Percentiles rank a stretch among this genome's conserved stretches.
phyloP scores from a whole-genome alignment of 164 flowering plant species.

The Stephania japonica region DNA sequence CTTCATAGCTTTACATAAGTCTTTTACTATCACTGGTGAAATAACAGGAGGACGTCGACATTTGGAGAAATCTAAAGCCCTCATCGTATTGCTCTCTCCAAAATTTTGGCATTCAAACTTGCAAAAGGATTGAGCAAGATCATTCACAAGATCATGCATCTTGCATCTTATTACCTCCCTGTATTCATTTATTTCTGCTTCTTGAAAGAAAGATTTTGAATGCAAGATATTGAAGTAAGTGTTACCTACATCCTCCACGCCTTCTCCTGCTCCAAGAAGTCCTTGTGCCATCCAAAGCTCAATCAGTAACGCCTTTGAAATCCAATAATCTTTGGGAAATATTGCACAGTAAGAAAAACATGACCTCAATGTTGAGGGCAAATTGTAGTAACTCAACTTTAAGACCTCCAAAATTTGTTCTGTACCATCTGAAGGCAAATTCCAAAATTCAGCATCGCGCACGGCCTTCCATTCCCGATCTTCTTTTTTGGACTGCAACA shows the following conservation, averaged over 20 bases:
- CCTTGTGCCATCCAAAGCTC: conserved; percentile 12
- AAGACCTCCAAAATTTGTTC: not conserved
- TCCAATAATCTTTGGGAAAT: conserved; percentile 2
- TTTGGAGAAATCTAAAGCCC: not conserved
- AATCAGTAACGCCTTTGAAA: conserved; percentile 1
- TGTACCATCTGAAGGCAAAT: too few species aligned
- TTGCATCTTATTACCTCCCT: not conserved
- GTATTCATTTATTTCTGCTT: not conserved
- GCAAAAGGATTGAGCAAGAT: not conserved
- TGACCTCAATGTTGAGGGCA: not conserved
- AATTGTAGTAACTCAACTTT: conserved; percentile 5
- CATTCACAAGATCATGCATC: conserved; percentile 18
- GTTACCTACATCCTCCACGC: conserved; percentile 5
- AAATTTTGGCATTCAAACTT: not conserved
- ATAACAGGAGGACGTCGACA: not conserved
- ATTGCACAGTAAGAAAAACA: conserved; percentile 6
- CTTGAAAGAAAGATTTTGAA: conserved; percentile 7
- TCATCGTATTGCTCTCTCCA: not conserved
- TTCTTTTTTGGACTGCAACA: not conserved
- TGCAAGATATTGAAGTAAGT: not conserved
- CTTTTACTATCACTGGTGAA: not conserved
- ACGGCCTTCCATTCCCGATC: too few species aligned
- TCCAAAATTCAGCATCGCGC: too few species aligned
- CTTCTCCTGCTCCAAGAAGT: not conserved
- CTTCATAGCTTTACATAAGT: not conserved